Evolutionary conservation across 306 rosid species (phyloP), one percentile per base, ranked within the genome.

Genomic region (Medicago lupulina): DNA sequence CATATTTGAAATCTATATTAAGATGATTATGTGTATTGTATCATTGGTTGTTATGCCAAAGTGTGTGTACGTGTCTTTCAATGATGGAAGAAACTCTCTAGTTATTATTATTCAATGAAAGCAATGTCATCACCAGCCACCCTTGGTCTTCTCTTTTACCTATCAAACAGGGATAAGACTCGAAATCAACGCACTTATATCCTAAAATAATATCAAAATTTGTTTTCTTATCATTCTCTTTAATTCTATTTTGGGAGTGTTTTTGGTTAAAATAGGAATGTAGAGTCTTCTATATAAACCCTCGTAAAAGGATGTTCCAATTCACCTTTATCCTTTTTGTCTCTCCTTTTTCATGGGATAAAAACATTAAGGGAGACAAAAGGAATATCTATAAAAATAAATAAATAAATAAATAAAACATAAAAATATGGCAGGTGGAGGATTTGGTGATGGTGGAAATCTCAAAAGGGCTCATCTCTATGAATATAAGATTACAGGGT

Each of bases 381-480:
- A 25, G 38, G 9, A 54, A 43, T 1, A 4, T 4, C n/a, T n/a
- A 5, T 6, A 41, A 8, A 4, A 11, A 9, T 2, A 65, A 40
- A 40, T 0, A 14, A 36, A 9, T 10, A 51, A 12, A 6, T 6
- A 61, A 6, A 72, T 11, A 57, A 54, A 57, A 21, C 34, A 57
- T 21, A 57, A 57, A 21, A 57, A 19, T 34, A 85, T 91, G 97
- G 98, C 93, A 7, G 98, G 91, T 0, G 96, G 98, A 21, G 92
- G 75, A 31, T 81, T 87, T 76, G 49, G 23, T 2, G 80, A 50
- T 41, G 86, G 43, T 0, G 88, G 23, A 1, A 11, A 57, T 3
- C 76, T 76, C 21, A 90, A 82, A 15, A 86, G 98, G 66, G 94
- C 94, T 68, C 90, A 86, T 79, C 92, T 87, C 9, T 91, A 91